phyloP scores from a whole-genome alignment of 495 filamentous ascomycete genomes.

The Aspergillus conjunctus region DNA sequence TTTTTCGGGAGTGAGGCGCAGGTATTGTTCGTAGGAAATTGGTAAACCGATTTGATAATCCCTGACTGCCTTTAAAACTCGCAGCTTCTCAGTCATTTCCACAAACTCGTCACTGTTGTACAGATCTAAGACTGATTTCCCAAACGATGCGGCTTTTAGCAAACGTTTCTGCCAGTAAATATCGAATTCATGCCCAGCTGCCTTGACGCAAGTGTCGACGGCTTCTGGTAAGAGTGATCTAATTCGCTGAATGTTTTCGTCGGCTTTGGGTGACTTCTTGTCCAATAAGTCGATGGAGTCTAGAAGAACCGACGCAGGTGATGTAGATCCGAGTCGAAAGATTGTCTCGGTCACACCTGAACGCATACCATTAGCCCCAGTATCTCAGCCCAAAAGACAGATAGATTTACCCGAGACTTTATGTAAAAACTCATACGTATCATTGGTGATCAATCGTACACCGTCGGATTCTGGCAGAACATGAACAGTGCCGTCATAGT shows the following conservation, averaged over 20 bases:
- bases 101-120: constrained; percentile 99
- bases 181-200: constrained; percentile 89
- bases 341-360: constrained; percentile 80
- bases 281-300: constrained; percentile 92
- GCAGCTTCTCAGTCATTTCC: constrained; percentile 92
- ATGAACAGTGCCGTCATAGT: constrained; percentile 89
- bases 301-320: constrained; percentile 83
- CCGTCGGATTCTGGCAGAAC: constrained; percentile 88
- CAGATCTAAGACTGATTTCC: constrained; percentile 93
- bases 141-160: constrained; percentile 92
- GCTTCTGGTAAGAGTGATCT: constrained; percentile 82
- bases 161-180: constrained; percentile 92
- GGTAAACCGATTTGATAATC: constrained; percentile 90
- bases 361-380: constrained; percentile 10
- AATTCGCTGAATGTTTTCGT: constrained; percentile 95
- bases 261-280: constrained; percentile 91
- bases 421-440: constrained; percentile 92
- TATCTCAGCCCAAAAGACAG: background rate
- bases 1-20: constrained; percentile 84
- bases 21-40: constrained; percentile 87
- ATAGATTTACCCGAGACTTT: constrained; percentile 66
- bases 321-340: constrained; percentile 82
- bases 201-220: constrained; percentile 87
- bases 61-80: constrained; percentile 87
- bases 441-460: constrained; percentile 82